phyloP scores from a whole-genome alignment of 2,329 filamentous ascomycete genomes.

The Sclerotinia glacialis region DNA sequence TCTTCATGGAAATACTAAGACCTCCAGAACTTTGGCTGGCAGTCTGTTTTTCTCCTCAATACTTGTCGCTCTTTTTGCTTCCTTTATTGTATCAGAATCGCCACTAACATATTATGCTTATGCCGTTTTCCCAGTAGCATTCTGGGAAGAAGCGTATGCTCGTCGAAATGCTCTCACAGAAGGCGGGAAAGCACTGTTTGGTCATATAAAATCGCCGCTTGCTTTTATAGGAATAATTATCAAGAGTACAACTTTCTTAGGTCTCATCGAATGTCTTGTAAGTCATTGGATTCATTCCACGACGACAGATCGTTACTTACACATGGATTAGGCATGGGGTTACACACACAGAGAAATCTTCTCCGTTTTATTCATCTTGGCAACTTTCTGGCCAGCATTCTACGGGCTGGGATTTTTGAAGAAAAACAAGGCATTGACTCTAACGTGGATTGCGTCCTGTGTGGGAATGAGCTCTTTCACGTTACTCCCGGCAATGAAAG shows the following conservation, averaged over 20 bases:
- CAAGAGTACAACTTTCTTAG: conserved; percentile 66
- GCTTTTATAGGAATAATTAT: conserved; percentile 59
- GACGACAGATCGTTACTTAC: background rate
- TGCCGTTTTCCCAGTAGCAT: conserved; percentile 84
- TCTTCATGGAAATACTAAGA: conserved; percentile 64
- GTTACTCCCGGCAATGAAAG: conserved; percentile 79
- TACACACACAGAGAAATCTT: conserved; percentile 90
- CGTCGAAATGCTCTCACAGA: conserved; percentile 65
- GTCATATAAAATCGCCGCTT: conserved; percentile 60
- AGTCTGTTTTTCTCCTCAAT: conserved; percentile 70
- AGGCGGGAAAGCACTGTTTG: conserved; percentile 67
- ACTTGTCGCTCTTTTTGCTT: conserved; percentile 72
- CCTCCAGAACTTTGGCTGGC: conserved; percentile 59
- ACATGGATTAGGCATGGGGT: conserved; percentile 66
- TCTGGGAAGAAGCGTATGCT: conserved; percentile 95
- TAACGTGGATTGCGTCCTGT: conserved; percentile 75
- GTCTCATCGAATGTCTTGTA: conserved; percentile 75
- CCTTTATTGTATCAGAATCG: conserved; percentile 76
- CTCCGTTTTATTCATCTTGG: conserved; percentile 74
- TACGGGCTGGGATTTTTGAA: conserved; percentile 72
- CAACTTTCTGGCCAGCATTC: conserved; percentile 71
- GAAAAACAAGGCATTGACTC: conserved; percentile 60
- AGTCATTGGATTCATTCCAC: conserved; percentile 34
- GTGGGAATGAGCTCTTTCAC: conserved; percentile 87
- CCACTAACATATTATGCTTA: conserved; percentile 86